These are phyloP conservation scores for Erythrophleum fordii DNA, from an alignment of 306 rosid genomes.

Conservation along the genomic window DNA sequence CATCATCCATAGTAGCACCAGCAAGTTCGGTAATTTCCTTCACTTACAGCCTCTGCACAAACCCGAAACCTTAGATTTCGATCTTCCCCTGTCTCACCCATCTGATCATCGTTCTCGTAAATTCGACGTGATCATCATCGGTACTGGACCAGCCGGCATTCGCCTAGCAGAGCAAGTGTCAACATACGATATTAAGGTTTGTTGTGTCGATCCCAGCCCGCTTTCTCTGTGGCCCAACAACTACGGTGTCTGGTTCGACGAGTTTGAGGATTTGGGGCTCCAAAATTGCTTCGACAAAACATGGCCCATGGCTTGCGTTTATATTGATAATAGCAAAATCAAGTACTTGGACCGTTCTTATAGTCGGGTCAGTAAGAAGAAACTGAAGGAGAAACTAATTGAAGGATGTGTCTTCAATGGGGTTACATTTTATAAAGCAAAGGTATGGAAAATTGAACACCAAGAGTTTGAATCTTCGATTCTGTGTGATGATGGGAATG, in stretches of 20 bases:
- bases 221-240: constrained; percentile 86
- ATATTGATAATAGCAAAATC: constrained; percentile 52
- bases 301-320: constrained; percentile 73
- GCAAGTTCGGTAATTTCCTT: constrained; percentile 65
- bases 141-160: constrained; percentile 84
- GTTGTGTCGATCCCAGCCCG: constrained; percentile 85
- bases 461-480: constrained; percentile 60
- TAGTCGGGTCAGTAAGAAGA: constrained; percentile 68
- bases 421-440: constrained; percentile 69
- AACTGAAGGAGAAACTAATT: constrained; percentile 56
- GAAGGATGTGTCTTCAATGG: constrained; percentile 64
- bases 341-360: constrained; percentile 74
- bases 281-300: constrained; percentile 72
- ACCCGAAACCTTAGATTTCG: constrained; percentile 52
- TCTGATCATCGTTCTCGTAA: constrained; percentile 40
- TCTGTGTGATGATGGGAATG: constrained; percentile 65
- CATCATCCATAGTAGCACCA: constrained; percentile 47
- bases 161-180: constrained; percentile 79
- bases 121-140: constrained; percentile 69
- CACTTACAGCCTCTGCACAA: constrained; percentile 56
- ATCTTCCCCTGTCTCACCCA: constrained; percentile 63
- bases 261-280: constrained; percentile 66
- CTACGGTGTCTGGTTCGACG: constrained; percentile 89
- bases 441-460: constrained; percentile 68
- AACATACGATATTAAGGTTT: constrained; percentile 68